Conservation (phyloP, 2,329 filamentous ascomycete species). For the Aureobasidium zeae region DNA sequence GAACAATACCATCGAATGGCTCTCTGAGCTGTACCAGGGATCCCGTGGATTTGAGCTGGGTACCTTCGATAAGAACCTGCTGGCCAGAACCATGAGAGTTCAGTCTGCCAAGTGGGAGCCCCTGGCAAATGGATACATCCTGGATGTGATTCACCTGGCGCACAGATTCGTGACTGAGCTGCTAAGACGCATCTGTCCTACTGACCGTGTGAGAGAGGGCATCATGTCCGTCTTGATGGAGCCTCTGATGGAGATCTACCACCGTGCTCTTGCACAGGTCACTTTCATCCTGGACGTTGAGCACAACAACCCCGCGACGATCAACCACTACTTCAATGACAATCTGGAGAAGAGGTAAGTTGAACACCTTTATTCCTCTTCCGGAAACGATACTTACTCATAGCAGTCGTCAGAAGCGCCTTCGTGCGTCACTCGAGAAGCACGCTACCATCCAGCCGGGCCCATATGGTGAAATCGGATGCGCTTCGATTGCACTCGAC, state of each 20-base stretch:
- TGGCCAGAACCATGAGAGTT: conserved; percentile 41
- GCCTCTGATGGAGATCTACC: conserved; percentile 39
- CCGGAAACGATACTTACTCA: conserved; percentile 6
- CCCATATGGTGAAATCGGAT: neutral
- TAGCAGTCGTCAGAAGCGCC: conserved; percentile 20
- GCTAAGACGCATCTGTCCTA: conserved; percentile 37
- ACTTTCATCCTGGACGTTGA: conserved; percentile 47
- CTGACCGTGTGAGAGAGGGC: conserved; percentile 35
- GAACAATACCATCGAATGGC: conserved; percentile 38
- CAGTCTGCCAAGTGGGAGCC: conserved; percentile 47
- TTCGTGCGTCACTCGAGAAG: conserved; percentile 15
- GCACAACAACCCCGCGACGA: conserved; percentile 38
- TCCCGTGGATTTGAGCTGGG: conserved; percentile 49
- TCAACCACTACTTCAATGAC: conserved; percentile 46
- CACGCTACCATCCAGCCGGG: conserved; percentile 9
- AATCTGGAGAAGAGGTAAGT: conserved; percentile 33
- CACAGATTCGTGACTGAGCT: conserved; percentile 44
- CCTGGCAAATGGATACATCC: conserved; percentile 42
- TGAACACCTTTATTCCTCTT: neutral
- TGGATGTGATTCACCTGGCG: conserved; percentile 42
- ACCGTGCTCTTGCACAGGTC: conserved; percentile 40
- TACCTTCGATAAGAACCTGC: conserved; percentile 35
- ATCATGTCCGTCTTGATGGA: conserved; percentile 40
- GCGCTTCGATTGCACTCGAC: conserved; percentile 20
- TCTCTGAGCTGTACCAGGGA: conserved; percentile 34